Percentiles rank a stretch among this genome's conserved stretches.
Conservation (phyloP, 202 grass and related monocot species). For the Schoenoplectus triqueter region DNA sequence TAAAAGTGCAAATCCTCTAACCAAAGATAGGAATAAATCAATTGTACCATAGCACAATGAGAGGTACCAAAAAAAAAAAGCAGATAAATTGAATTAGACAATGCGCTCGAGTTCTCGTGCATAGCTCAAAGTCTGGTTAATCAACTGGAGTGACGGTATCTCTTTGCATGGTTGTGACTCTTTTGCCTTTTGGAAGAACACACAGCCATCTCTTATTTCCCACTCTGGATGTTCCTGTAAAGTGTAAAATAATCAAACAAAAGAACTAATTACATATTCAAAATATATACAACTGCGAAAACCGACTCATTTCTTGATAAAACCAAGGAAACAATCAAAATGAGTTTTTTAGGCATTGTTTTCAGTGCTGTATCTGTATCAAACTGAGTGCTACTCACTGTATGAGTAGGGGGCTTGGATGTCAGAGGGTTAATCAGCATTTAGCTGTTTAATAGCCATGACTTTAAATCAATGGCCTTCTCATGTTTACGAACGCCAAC, state of each 20-base stretch:
- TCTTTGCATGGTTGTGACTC: slow-evolving; percentile 90
- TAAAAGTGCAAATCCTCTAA: slow-evolving; percentile 20
- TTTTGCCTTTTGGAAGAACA: slow-evolving; percentile 89
- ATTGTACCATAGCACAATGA: not conserved
- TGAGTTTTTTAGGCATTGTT: not conserved
- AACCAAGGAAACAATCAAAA: not conserved
- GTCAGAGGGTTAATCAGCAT: not conserved
- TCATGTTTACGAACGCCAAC: not conserved
- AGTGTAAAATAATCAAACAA: not conserved
- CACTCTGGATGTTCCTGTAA: slow-evolving; percentile 82
- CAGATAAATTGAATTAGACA: slow-evolving; percentile 49
- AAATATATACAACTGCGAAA: not conserved
- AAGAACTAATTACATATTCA: not conserved
- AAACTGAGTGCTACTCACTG: not conserved
- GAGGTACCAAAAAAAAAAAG: slow-evolving; percentile 8
- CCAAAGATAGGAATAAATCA: not conserved
- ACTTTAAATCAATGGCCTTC: no score
- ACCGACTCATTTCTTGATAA: not conserved
- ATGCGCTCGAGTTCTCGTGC: slow-evolving; percentile 73
- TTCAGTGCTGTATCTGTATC: not conserved
- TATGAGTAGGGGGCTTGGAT: not conserved
- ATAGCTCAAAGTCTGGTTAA: slow-evolving; percentile 67
- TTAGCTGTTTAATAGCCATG: not conserved
- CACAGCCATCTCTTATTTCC: slow-evolving; percentile 69
- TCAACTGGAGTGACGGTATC: slow-evolving; percentile 76